Percentiles rank a stretch among this genome's conserved stretches.
phyloP scores from a whole-genome alignment of 2,329 filamentous ascomycete genomes.

The Beauveria bassiana region DNA sequence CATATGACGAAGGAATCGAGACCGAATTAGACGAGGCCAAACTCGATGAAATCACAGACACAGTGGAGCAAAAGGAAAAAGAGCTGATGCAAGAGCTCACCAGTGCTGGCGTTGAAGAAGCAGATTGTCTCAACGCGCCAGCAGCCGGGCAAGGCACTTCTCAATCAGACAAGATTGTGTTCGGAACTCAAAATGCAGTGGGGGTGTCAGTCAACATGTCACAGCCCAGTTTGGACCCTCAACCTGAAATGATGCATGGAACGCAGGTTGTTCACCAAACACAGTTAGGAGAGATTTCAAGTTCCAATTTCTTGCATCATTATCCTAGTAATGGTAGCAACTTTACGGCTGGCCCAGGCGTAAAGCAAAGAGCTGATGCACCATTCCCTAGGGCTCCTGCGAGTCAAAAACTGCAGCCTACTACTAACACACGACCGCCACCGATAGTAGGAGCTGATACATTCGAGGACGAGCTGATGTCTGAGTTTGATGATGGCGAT shows the following conservation, averaged over 20 bases:
- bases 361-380: not conserved
- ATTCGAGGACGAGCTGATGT: slow-evolving; percentile 21
- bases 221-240: slow-evolving; percentile 25
- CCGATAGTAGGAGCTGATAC: not conserved
- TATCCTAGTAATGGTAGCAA: not conserved
- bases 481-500: slow-evolving; percentile 23
- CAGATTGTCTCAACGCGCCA: slow-evolving; percentile 27
- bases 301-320: slow-evolving; percentile 18
- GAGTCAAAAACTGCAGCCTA: not conserved
- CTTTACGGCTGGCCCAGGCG: not conserved
- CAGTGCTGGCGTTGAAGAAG: slow-evolving; percentile 38
- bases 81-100: slow-evolving; percentile 33
- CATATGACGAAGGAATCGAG: slow-evolving; percentile 43
- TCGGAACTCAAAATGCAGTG: slow-evolving; percentile 36
- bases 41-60: slow-evolving; percentile 39
- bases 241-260: slow-evolving; percentile 23
- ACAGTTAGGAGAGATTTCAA: slow-evolving; percentile 30
- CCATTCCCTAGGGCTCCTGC: slow-evolving; percentile 20
- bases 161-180: slow-evolving; percentile 21
- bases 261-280: slow-evolving; percentile 47
- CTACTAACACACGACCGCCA: not conserved
- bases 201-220: slow-evolving; percentile 25
- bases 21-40: slow-evolving; percentile 43
- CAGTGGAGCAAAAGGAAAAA: slow-evolving; percentile 37
- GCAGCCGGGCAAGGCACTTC: slow-evolving; percentile 12